These are phyloP conservation scores for Aspergillus floridensis DNA, from an alignment of 2,329 filamentous ascomycete species.

Conservation along the genomic window DNA sequence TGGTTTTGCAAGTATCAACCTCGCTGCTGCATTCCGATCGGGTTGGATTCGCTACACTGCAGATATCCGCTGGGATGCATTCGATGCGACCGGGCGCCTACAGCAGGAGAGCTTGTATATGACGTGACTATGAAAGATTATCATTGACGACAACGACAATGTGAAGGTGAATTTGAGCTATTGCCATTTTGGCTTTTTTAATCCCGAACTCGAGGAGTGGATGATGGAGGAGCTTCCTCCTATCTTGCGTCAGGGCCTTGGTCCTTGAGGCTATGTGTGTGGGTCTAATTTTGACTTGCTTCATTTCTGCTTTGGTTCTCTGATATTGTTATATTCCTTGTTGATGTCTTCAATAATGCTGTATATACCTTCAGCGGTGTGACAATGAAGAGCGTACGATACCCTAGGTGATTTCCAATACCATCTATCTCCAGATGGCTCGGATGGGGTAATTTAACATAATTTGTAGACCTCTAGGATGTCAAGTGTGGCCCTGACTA, in stretches of 20 bases:
- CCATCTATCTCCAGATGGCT: not conserved
- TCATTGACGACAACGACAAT: constrained; percentile 12
- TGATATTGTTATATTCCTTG: constrained; percentile 19
- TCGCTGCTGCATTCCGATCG: constrained; percentile 1
- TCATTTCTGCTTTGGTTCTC: constrained; percentile 5
- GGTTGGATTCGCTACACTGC: not conserved
- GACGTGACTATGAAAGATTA: constrained; percentile 16
- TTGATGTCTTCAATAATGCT: constrained; percentile 30
- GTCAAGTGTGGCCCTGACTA: too few relatives aligned
- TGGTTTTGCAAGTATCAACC: constrained; percentile 1
- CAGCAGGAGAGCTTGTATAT: constrained; percentile 12
- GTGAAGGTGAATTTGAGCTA: constrained; percentile 1
- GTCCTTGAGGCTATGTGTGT: constrained; percentile 1
- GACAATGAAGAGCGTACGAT: constrained; percentile 41
- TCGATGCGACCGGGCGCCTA: not conserved
- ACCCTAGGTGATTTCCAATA: constrained; percentile 17
- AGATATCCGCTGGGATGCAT: constrained; percentile 2
- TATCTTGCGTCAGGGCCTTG: not conserved
- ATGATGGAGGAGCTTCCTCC: not conserved
- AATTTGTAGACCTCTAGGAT: not conserved
- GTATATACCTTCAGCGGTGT: constrained; percentile 41
- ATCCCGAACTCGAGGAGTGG: not conserved
- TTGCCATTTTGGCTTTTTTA: not conserved
- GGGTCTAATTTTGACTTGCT: constrained; percentile 16
- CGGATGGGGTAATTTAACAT: not conserved